Percentiles rank a stretch among this genome's conserved stretches.
phyloP scores from a whole-genome alignment of 805 yeast species.

The Kluyveromyces siamensis region DNA sequence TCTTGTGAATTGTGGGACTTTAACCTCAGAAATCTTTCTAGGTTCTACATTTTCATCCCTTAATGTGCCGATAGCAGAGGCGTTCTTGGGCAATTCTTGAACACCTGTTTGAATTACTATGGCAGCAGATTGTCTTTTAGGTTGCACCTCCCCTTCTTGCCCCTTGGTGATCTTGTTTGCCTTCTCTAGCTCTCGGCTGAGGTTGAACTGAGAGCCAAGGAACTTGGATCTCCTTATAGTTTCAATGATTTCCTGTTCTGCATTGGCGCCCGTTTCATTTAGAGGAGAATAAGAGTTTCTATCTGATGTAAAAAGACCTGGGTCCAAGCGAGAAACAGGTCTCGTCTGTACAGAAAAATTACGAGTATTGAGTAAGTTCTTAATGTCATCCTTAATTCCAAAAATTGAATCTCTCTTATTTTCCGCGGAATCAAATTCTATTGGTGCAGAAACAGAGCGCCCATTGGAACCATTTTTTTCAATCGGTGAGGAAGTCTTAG shows the following conservation, averaged over 20 bases:
- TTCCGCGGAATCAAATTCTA: conserved; percentile 6
- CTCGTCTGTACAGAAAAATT: conserved; percentile 32
- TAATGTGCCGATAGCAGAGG: conserved; percentile 18
- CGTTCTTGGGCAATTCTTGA: conserved; percentile 20
- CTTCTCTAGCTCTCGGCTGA: conserved; percentile 24
- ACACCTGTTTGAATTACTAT: conserved; percentile 6
- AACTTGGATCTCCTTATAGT: conserved; percentile 38
- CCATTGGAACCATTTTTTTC: conserved; percentile 4
- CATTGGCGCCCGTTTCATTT: conserved; percentile 14
- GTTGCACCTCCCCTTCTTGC: conserved; percentile 5
- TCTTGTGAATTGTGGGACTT: conserved; percentile 64
- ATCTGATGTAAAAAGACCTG: conserved; percentile 26
- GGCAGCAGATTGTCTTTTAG: conserved; percentile 1
- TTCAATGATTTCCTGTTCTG: conserved; percentile 30
- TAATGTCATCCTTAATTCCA: conserved; percentile 20
- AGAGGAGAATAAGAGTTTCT: conserved; percentile 16
- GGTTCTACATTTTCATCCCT: conserved; percentile 29
- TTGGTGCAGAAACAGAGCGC: conserved; percentile 34
- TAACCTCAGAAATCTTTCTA: conserved; percentile 49
- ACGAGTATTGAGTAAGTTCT: conserved; percentile 27
- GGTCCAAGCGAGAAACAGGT: conserved; percentile 37
- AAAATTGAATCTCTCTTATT: conserved; percentile 11
- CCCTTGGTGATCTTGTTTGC: conserved; percentile 9
- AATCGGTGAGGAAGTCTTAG: conserved; percentile 2
- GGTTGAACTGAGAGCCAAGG: conserved; percentile 34